Percentiles rank a stretch among this genome's conserved stretches.
These are phyloP conservation scores for Colletotrichum sp. DNA, from an alignment of 2,329 filamentous ascomycete species.

Conservation along the genomic window DNA sequence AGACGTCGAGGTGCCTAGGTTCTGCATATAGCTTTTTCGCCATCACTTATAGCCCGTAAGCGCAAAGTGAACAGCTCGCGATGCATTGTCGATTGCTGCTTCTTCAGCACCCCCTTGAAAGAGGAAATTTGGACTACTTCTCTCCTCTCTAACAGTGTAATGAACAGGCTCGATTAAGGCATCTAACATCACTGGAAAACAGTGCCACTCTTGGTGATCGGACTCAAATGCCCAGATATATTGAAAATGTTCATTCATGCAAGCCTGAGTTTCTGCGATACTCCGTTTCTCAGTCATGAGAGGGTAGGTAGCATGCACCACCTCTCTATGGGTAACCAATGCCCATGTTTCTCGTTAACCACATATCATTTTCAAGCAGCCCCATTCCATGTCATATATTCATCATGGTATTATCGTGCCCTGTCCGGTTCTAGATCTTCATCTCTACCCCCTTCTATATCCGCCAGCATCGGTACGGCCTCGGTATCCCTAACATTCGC, in stretches of 20 bases:
- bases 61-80: background rate
- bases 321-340: background rate
- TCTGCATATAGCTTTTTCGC: background rate
- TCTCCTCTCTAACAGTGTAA: background rate
- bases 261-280: background rate
- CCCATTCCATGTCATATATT: background rate
- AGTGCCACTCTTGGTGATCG: background rate
- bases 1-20: background rate
- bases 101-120: background rate
- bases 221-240: background rate
- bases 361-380: background rate
- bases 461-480: slow-evolving; percentile 44
- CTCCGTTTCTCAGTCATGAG: background rate
- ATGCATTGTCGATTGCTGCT: background rate
- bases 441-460: slow-evolving; percentile 29
- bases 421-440: slow-evolving; percentile 19
- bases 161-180: background rate
- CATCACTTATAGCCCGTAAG: background rate
- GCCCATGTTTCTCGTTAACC: background rate
- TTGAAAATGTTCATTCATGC: background rate
- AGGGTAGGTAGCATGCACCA: background rate
- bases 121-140: too few relatives aligned
- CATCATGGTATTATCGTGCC: background rate
- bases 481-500: slow-evolving; percentile 36
- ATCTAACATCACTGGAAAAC: background rate